Evolutionary conservation across 2,329 filamentous ascomycete species (phyloP), one percentile per base, ranked within the genome.

Genomic region (Epichloe bromicola): DNA sequence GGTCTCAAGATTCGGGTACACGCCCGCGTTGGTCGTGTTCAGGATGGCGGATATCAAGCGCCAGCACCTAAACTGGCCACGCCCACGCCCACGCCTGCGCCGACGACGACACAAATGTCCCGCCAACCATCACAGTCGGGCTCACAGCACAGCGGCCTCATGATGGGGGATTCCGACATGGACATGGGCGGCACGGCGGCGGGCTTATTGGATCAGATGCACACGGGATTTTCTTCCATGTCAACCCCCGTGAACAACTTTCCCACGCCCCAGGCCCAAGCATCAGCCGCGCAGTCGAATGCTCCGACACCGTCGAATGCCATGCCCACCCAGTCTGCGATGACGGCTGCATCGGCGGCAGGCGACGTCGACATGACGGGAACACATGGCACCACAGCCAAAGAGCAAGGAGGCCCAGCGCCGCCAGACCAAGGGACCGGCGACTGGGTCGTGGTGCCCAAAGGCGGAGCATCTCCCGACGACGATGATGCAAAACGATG

Each of bases 391-490:
- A 45, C 59, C 43, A 43, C 53, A 15, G 23, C 60, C 34, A 63
- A 67, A 40, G 62, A 65, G 19, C 64, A 67, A 19, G 61, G 67
- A 10, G 62, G 63, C 14, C 73, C 72, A 17, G 73, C 23, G 23
- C 23, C 75, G 12, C 67, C 72, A 11, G 73, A 74, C 50, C 72
- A 76, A 51, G 71, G 70, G 4, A 74, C 73, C 1, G 75, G 78
- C 33, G 86, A 89, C 56, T 89, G 85, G 85, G 82, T 88, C 3
- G 82, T 89, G 52, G 79, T 89, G 33, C 79, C 82, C 51, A 83
- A 85, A 56, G 79, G 78, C 45, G 75, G 73, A 23, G 69, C 69
- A 40, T 73, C 69, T 57, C 67, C 70, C 38, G 66, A 69, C 42
- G 63, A 64, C 39, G 63, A 58, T 40, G 26, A 11, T 6, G 52